Conservation (phyloP, 495 filamentous ascomycete species). For the Darksidea phi region DNA sequence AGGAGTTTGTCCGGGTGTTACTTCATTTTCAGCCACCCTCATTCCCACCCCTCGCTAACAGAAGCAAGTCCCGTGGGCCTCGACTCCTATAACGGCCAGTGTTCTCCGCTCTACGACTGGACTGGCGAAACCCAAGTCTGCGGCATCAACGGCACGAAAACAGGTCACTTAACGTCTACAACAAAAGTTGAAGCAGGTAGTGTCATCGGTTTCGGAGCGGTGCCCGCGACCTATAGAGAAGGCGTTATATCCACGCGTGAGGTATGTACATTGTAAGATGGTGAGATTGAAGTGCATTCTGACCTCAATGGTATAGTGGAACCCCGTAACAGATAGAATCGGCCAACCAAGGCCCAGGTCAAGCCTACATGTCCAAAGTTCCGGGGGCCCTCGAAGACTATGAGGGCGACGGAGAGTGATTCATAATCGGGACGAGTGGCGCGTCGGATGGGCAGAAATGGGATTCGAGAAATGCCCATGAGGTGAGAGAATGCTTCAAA, state of each 20-base stretch:
- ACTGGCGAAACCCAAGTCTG: neutral
- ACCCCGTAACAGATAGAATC: neutral
- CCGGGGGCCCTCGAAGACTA: slow-evolving; percentile 11
- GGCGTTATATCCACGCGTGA: neutral
- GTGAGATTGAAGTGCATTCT: no score
- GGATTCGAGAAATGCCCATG: neutral
- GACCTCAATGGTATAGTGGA: neutral
- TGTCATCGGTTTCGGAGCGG: neutral
- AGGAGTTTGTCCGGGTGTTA: slow-evolving; percentile 6
- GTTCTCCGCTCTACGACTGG: neutral
- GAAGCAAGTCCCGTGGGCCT: neutral
- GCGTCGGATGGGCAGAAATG: slow-evolving; percentile 1
- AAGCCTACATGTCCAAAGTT: slow-evolving; percentile 16
- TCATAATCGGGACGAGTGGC: slow-evolving; percentile 4
- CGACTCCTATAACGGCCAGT: neutral
- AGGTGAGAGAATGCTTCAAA: neutral
- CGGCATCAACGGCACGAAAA: slow-evolving; percentile 9
- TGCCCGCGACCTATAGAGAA: neutral
- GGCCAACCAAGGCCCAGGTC: neutral
- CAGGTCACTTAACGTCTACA: neutral
- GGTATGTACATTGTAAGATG: no score
- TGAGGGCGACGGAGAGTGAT: slow-evolving; percentile 18
- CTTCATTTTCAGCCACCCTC: neutral
- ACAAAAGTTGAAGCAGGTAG: slow-evolving; percentile 5
- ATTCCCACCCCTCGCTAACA: no score